phyloP scores from a whole-genome alignment of 129 eudicot species.

The Rutidosis leptorrhynchoides region DNA sequence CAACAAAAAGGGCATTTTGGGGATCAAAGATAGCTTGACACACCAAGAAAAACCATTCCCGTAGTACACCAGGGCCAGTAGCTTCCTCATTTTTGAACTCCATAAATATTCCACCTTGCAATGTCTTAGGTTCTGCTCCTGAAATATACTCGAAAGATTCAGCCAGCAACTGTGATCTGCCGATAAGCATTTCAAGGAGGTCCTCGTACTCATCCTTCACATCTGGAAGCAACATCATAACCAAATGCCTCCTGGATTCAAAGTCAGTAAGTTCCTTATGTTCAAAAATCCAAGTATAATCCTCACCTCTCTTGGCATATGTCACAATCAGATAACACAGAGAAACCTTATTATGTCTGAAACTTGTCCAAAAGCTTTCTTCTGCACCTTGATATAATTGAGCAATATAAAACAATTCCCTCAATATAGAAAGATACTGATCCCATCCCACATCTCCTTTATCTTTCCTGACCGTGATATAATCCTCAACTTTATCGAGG shows the following conservation, averaged over 20 bases:
- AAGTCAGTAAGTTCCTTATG: slow-evolving; percentile 61
- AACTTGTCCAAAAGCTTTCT: slow-evolving; percentile 43
- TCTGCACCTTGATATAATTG: slow-evolving; percentile 47
- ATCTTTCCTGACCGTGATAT: neutral
- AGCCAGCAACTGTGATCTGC: slow-evolving; percentile 65
- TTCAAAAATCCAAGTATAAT: slow-evolving; percentile 58
- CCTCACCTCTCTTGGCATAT: slow-evolving; percentile 56
- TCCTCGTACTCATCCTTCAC: slow-evolving; percentile 63
- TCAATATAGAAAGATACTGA: slow-evolving; percentile 58
- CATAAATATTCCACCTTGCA: slow-evolving; percentile 68
- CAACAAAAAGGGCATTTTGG: slow-evolving; percentile 71
- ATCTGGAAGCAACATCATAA: slow-evolving; percentile 77
- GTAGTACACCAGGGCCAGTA: slow-evolving; percentile 89
- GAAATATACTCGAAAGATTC: slow-evolving; percentile 77
- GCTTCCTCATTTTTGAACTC: slow-evolving; percentile 92
- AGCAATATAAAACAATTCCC: slow-evolving; percentile 46
- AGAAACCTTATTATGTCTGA: slow-evolving; percentile 50
- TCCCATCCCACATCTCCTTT: slow-evolving; percentile 11
- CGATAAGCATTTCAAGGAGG: slow-evolving; percentile 88
- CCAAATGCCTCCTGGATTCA: slow-evolving; percentile 76
- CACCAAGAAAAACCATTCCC: slow-evolving; percentile 94
- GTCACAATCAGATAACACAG: slow-evolving; percentile 45
- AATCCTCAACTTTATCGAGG: neutral
- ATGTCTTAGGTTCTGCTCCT: slow-evolving; percentile 41
- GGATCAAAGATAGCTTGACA: slow-evolving; percentile 84